A percentile compares a stretch with the other conserved stretches of the same genome.
Evolutionary conservation across 257 asterid genomes (phyloP).

Genomic region (Solanum paucissectum): DNA sequence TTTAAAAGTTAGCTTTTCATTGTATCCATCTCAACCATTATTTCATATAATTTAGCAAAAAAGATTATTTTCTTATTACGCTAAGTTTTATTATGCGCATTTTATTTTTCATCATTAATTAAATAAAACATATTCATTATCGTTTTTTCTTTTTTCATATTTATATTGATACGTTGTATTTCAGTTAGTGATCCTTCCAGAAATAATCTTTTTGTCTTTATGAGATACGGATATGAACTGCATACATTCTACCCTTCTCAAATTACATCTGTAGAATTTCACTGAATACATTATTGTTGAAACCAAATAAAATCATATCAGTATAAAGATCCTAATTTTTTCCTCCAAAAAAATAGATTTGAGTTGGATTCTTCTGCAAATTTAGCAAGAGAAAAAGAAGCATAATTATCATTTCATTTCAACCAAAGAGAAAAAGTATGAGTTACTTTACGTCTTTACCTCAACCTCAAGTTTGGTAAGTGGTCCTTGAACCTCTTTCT

Average conservation of each 20-base stretch:
- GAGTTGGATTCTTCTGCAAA: neutral
- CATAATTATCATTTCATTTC: neutral
- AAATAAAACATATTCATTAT: neutral
- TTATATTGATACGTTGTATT: neutral
- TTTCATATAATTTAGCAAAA: neutral
- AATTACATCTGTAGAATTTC: fast-evolving
- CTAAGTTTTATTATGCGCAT: neutral
- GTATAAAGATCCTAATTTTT: too few relatives aligned
- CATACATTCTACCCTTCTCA: fast-evolving
- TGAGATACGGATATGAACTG: fast-evolving
- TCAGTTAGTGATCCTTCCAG: fast-evolving
- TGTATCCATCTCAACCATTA: neutral
- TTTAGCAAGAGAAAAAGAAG: neutral
- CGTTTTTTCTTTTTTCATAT: neutral
- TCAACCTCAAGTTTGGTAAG: neutral
- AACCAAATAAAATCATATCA: neutral
- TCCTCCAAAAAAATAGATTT: neutral
- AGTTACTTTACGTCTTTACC: neutral
- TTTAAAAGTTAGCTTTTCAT: neutral
- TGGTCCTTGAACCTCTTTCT: neutral
- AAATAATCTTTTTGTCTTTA: neutral
- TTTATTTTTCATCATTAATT: neutral
- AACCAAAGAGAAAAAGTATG: neutral
- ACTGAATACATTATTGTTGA: fast-evolving
- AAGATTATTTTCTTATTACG: neutral